Conservation (phyloP, 768 basidiomycete species). For the Scleroderma citrinum region DNA sequence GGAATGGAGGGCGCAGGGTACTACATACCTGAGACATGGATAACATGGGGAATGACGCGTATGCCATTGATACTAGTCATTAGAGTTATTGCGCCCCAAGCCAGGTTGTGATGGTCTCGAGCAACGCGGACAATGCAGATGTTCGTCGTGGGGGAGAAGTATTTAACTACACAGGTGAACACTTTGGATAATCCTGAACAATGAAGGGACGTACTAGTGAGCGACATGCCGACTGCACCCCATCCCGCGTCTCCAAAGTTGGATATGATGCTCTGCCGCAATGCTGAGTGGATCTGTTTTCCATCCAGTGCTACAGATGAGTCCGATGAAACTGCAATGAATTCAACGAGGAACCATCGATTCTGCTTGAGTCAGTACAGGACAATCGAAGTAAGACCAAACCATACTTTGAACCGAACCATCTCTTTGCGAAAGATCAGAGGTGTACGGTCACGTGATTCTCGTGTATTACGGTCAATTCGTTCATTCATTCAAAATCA, state of each 20-base stretch:
- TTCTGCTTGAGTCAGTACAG: constrained; percentile 45
- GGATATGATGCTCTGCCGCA: constrained; percentile 60
- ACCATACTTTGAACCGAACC: background rate
- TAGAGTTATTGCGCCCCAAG: constrained; percentile 76
- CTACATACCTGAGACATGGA: constrained; percentile 71
- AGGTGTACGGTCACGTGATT: constrained; percentile 12
- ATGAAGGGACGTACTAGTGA: constrained; percentile 49
- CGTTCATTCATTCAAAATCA: background rate
- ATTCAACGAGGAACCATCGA: constrained; percentile 84
- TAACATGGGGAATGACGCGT: constrained; percentile 64
- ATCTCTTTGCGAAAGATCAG: no score
- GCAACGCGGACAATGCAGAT: constrained; percentile 84
- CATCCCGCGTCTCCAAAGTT: constrained; percentile 86
- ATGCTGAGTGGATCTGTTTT: constrained; percentile 62
- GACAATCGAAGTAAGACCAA: background rate
- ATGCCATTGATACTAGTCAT: constrained; percentile 55
- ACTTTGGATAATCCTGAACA: background rate
- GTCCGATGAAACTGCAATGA: constrained; percentile 43
- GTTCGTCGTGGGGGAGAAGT: constrained; percentile 78
- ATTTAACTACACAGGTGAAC: constrained; percentile 56
- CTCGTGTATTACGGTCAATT: background rate
- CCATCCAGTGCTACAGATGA: constrained; percentile 37
- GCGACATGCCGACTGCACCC: constrained; percentile 69
- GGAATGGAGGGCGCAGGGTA: background rate
- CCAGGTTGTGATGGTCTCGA: constrained; percentile 71